Base-by-base conservation (phyloP, 805 yeast species). In the Suhomyces pyralidae region DNA sequence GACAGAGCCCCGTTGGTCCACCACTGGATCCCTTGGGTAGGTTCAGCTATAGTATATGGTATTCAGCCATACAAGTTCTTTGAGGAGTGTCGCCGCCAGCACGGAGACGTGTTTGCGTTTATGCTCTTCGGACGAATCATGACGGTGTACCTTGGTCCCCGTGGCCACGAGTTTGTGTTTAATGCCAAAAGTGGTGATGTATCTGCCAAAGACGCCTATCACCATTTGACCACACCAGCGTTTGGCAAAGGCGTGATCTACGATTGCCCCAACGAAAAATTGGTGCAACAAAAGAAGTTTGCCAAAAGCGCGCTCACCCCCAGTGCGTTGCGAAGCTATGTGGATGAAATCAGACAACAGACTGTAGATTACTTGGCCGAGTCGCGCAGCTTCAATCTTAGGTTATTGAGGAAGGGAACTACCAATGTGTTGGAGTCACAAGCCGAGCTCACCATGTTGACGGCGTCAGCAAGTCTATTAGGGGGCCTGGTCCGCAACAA, bases 271-370 rank as follows among this genome's bases (percentile, higher is more conserved):
- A 94, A 94, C 73, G 73, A 83, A 64, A 84, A 90, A 59, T 81
- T 93, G 65, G 94, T 93, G 97, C 98, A 93, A 70, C 99, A 93
- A 73, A 93, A 93, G 82, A 94, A 91, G 76, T 93, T 93, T 65
- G 96, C 92, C 55, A 93, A 94, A 72, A 82, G 83, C 52, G 96
- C 97, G 20, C 79, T 93, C 60, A 88, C 97, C 19, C 83, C 82
- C 58, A 96, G 88, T 43, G 83, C 96, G 1, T 93, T 93, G 76
- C 80, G 81, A 59, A 70, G 74, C 22, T 93, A 94, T 64, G 97
- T 94, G 51, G 98, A 98, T 53, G 75, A 85, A 66, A 90, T 93
- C 62, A 81, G 81, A 61, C 85, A 85, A 55, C 98, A 93, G 70
- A 80, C 89, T 44, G 60, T 77, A 47, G 75, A 81, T 57, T 92